Base-by-base conservation (phyloP, 2,329 filamentous ascomycete species). In the Trichoderma aggressivum region DNA sequence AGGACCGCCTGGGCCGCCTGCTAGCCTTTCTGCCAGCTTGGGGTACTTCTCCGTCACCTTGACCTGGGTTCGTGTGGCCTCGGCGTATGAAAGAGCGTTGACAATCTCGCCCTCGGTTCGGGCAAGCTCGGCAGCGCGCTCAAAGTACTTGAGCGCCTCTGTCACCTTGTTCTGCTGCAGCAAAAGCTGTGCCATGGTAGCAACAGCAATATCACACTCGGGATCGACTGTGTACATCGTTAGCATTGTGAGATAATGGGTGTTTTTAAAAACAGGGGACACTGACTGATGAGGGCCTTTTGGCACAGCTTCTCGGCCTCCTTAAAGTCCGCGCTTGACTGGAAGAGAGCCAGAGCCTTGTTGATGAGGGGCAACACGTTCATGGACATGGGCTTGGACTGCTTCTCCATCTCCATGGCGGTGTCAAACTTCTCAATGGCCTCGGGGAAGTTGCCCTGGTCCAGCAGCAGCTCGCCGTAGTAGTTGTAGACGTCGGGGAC, bases 401-500 rank as follows among this genome's bases (percentile, higher is more conserved):
- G 90, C 86, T 96, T 97, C 88, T 99, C 96, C 91, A 98, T 95
- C 80, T 98, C 94, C 75, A 98, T 94, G n/a, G 96, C 96, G 30
- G 91, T 96, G 81, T 99, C 96, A 78, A 99, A 99, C 84, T 98
- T 97, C 84, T 97, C 93, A 74, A 99, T 94, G 30, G 96, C 96
- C 81, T 99, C 95, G 72, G 93, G 87, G 83, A 91, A 98, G 83
- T 98, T 97, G 82, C 94, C 91, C 86, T 98, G 96, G 85, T 99
- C 96, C 68, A 99, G 90, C 71, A 99, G 88, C 70, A 99, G 88
- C 85, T 99, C 96, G 78, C 96, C 96, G 79, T 97, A 98, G 88
- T 99, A 99, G 88, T 99, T 99, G 88, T 98, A 99, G 53, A 98
- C 96, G 79, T 99, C 96, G 7, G 95, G 94, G 12, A 97, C 93